Base-by-base conservation (phyloP, 371 early-diverging fungal genomes). In the Mucor racemosus region DNA sequence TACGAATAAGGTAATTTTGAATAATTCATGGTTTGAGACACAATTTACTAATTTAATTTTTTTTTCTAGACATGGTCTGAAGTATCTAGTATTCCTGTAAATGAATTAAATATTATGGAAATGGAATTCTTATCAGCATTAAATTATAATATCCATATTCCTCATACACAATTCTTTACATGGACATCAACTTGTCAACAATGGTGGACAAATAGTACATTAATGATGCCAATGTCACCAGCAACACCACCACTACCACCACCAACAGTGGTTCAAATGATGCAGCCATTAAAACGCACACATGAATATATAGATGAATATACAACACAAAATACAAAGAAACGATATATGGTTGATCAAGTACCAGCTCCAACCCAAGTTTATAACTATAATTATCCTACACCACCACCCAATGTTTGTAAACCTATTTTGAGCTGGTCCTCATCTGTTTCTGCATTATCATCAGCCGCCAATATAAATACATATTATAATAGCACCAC, bases 71-170 rank as follows among this genome's bases (percentile, higher is more conserved):
- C 91, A 3, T 92, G 92, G 92, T 84, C 89, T 19, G 84, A 88
- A 62, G 88, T 91, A 19, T 88, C 87, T n/a, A 82, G 80, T 53
- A 76, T 92, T 65, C 84, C 88, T 1, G 77, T 90, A 26, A 55
- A 65, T 54, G 90, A 92, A 73, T 73, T 92, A 35, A 86, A 88
- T 60, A 87, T 85, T 11, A 91, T 92, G 90, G 92, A 92, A 75
- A 80, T 86, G 58, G 92, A 92, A 71, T 91, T 91, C 62, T 66
- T 90, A 63, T 71, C 79, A 21, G 86, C 88, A 26, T 76, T 91
- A 15, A 77, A 87, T 38, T 86, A 88, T 60, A 71, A 74, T 34
- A 70, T 84, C 21, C 77, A 77, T 68, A 68, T 83, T 13, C 58
- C 74, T 19, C 72, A 82, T 9, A 53, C 71, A 13, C 66, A 76